These are phyloP conservation scores for Gomphus sp. DNA, from an alignment of 1,284 basidiomycete genomes.

Conservation along the genomic window DNA sequence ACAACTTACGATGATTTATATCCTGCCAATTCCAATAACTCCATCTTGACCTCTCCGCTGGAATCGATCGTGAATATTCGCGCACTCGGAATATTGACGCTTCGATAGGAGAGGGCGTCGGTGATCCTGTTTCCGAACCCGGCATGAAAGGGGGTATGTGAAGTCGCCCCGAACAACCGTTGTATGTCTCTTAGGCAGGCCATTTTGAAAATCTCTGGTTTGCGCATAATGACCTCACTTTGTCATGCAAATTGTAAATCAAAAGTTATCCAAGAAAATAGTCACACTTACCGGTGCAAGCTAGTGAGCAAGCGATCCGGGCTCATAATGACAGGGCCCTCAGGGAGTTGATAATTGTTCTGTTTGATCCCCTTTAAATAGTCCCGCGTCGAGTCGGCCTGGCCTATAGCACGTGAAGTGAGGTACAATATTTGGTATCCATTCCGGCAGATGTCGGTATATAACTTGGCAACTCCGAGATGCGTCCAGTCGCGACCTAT, in stretches of 20 bases:
- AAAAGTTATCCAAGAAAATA: not conserved
- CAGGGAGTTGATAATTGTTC: constrained; percentile 91
- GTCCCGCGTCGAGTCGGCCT: constrained; percentile 94
- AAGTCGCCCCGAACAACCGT: constrained; percentile 73
- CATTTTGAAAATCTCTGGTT: constrained; percentile 99
- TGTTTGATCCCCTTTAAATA: constrained; percentile 95
- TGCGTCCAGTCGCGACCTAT: constrained; percentile 99
- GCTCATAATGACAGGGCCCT: constrained; percentile 99
- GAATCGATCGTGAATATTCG: constrained; percentile 98
- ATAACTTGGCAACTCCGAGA: constrained; percentile 94
- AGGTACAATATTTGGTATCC: constrained; percentile 99
- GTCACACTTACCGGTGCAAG: constrained; percentile 68
- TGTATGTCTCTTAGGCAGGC: constrained; percentile 96
- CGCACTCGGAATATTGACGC: constrained; percentile 89
- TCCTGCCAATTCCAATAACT: constrained; percentile 89
- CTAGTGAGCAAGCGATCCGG: constrained; percentile 94
- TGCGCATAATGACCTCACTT: constrained; percentile 96
- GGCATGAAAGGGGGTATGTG: constrained; percentile 84
- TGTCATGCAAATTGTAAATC: not conserved
- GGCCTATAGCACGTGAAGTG: constrained; percentile 95
- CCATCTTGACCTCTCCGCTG: constrained; percentile 94
- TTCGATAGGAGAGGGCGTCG: constrained; percentile 94
- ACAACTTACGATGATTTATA: constrained; percentile 85
- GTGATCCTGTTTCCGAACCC: constrained; percentile 99
- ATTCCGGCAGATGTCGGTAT: constrained; percentile 93